A percentile compares a stretch with the other conserved stretches of the same genome.
These are phyloP conservation scores for Ormosia emarginata DNA, from an alignment of 306 rosid species.

Conservation along the genomic window DNA sequence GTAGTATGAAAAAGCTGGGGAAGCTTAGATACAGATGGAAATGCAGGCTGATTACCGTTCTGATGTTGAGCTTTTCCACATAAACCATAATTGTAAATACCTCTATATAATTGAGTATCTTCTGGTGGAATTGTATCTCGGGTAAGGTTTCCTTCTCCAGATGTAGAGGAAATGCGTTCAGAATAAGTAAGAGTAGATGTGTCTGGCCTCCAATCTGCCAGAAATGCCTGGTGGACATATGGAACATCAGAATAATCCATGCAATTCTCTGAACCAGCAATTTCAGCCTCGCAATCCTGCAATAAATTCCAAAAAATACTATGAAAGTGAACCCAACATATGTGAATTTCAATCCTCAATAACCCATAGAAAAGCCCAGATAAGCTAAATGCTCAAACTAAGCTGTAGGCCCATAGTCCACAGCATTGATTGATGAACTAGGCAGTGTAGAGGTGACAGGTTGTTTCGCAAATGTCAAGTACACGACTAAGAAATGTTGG, in stretches of 20 bases:
- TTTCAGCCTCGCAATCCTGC: slow-evolving; percentile 63
- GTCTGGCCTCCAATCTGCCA: slow-evolving; percentile 86
- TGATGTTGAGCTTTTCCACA: slow-evolving; percentile 43
- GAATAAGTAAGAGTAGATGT: slow-evolving; percentile 32
- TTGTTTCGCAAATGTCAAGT: background rate
- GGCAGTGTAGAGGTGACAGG: slow-evolving; percentile 11
- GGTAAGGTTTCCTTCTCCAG: slow-evolving; percentile 45
- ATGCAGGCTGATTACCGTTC: slow-evolving; percentile 33
- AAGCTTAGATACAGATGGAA: slow-evolving; percentile 38
- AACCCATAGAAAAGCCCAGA: slow-evolving; percentile 11
- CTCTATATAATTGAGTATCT: slow-evolving; percentile 29
- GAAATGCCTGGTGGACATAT: slow-evolving; percentile 73
- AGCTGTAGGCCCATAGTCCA: background rate
- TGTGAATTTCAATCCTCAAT: slow-evolving; percentile 16
- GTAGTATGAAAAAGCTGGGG: slow-evolving; percentile 41
- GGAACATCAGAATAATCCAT: slow-evolving; percentile 53
- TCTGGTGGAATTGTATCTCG: slow-evolving; percentile 32
- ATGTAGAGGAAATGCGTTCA: slow-evolving; percentile 33
- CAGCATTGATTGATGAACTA: slow-evolving; percentile 11
- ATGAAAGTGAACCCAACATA: slow-evolving; percentile 23
- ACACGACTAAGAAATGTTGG: slow-evolving; percentile 4
- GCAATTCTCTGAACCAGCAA: slow-evolving; percentile 45
- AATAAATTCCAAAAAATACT: slow-evolving; percentile 19
- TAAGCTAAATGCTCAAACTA: slow-evolving; percentile 1
- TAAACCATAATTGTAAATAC: slow-evolving; percentile 25